A percentile compares a stretch with the other conserved stretches of the same genome.
Evolutionary conservation across 1,284 basidiomycete genomes (phyloP).

Genomic region (Cryptococcus jaspeensis): DNA sequence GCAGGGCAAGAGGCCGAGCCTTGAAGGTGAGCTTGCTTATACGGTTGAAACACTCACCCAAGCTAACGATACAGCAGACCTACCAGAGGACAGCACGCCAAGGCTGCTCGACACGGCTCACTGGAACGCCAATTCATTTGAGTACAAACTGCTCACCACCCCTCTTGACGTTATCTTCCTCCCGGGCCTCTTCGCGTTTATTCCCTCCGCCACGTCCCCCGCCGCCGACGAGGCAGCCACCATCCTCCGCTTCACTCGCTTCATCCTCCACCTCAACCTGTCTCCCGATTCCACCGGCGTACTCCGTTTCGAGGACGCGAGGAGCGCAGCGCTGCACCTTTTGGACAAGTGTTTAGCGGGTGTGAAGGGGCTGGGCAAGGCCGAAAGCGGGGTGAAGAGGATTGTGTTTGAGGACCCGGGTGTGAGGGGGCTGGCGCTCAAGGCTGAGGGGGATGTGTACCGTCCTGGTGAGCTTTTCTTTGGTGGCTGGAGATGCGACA

Average conservation of each 20-base stretch:
- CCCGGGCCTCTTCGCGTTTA: neutral
- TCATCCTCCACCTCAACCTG: slow-evolving; percentile 23
- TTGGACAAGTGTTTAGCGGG: neutral
- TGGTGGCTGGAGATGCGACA: neutral
- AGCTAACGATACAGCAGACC: neutral
- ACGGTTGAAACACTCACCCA: neutral
- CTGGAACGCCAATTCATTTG: slow-evolving; percentile 18
- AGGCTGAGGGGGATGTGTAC: slow-evolving; percentile 4
- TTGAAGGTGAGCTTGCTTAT: slow-evolving; percentile 9
- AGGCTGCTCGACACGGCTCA: slow-evolving; percentile 10
- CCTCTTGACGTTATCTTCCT: neutral
- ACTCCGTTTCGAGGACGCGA: neutral
- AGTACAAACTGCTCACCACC: slow-evolving; percentile 11
- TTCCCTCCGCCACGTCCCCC: neutral
- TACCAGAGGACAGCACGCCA: neutral
- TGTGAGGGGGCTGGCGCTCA: slow-evolving; percentile 18
- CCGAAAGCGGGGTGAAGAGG: neutral
- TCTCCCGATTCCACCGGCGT: slow-evolving; percentile 8
- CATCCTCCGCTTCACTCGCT: slow-evolving; percentile 18
- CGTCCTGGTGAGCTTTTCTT: slow-evolving; percentile 5
- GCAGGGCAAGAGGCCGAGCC: slow-evolving; percentile 1
- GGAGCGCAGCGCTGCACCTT: neutral
- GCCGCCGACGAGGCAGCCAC: slow-evolving; percentile 6
- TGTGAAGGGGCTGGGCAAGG: neutral
- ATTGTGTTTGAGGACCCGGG: slow-evolving; percentile 18